Percentiles rank a stretch among this genome's conserved stretches.
Conservation (phyloP, 2,329 filamentous ascomycete species). For the Coniochaeta pulveracea region DNA sequence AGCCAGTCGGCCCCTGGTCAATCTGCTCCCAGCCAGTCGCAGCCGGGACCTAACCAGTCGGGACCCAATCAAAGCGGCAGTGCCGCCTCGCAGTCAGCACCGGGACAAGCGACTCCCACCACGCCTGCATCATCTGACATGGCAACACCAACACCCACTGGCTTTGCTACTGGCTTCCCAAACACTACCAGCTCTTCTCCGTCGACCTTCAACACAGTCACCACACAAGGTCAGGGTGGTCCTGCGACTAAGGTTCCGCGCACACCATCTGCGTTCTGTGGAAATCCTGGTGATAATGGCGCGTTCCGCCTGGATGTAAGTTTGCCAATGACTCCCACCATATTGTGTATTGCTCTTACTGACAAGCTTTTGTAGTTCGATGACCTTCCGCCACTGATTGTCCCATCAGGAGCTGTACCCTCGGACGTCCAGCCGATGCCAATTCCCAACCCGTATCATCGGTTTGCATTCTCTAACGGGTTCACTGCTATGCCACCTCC, state of each 20-base stretch:
- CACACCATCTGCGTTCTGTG: slow-evolving; percentile 5
- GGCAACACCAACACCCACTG: not conserved
- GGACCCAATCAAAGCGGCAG: not conserved
- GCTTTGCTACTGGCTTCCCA: not conserved
- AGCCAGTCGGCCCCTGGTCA: not conserved
- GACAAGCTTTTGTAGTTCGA: slow-evolving; percentile 16
- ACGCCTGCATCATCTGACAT: not conserved
- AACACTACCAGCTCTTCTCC: not conserved
- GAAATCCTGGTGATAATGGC: slow-evolving; percentile 5
- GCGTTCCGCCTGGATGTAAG: slow-evolving; percentile 10
- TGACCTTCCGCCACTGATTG: slow-evolving; percentile 6
- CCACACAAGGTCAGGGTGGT: not conserved
- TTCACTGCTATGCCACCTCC: slow-evolving; percentile 18
- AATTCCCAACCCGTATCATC: slow-evolving; percentile 14
- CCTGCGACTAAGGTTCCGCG: not conserved
- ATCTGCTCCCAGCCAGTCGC: not conserved
- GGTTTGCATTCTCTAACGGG: slow-evolving; percentile 22
- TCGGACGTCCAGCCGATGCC: slow-evolving; percentile 5
- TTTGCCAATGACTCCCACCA: not conserved
- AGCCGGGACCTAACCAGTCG: not conserved
- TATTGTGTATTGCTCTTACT: too few species aligned
- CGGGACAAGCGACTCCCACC: not conserved
- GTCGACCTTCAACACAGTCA: slow-evolving; percentile 1
- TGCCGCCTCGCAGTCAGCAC: slow-evolving; percentile 1
- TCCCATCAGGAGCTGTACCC: slow-evolving; percentile 2